Evolutionary conservation across 2,329 filamentous ascomycete genomes (phyloP), one percentile per base, ranked within the genome.

Genomic region (Microcyclospora pomicola): DNA sequence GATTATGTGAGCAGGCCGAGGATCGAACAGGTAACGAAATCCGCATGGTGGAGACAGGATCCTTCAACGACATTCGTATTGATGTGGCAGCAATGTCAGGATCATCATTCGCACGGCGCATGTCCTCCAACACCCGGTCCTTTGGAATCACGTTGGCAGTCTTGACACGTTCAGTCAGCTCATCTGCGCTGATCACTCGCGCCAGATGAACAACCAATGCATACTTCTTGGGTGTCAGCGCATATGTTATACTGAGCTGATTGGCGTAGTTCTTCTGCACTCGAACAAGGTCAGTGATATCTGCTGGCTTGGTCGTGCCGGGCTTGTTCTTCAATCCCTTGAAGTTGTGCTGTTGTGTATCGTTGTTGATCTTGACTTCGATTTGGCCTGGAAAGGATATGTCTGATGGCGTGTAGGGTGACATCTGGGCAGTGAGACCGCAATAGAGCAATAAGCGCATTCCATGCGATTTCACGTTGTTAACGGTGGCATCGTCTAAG

Each of bases 281-380:
- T 13, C 80, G 75, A 33, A 96, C 66, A 42, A 75, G 71, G 46
- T 73, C 67, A 6, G 91, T 98, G 44, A 98, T 81, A 61, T 98
- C 91, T 34, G 84, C 86, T 6, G 91, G 91, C 52, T 85, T 78
- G 31, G 91, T 98, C 33, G 91, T 92, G 15, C 91, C 91, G 6
- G 88, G 84, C 59, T 91, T 93, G 59, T 94, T 95, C 63, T 98
- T 98, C 44, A 98, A 63, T 4, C 91, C 91, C 49, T 91, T 82
- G 48, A 93, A 71, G 57, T 96, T 98, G n/a, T 82, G 80, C 59
- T 88, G 91, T 48, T 95, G 72, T 40, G 95, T 85, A 27, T 81
- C 81, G 9, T 77, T 72, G 50, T 98, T 98, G 39, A 94, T 75
- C 56, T 86, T 88, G 40, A 98, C 71, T 57, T 98, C 91, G 27